Percentiles rank a stretch among this genome's conserved stretches.
These are phyloP conservation scores for Tricladium varicosporioides DNA, from an alignment of 2,329 filamentous ascomycete genomes.

Conservation along the genomic window DNA sequence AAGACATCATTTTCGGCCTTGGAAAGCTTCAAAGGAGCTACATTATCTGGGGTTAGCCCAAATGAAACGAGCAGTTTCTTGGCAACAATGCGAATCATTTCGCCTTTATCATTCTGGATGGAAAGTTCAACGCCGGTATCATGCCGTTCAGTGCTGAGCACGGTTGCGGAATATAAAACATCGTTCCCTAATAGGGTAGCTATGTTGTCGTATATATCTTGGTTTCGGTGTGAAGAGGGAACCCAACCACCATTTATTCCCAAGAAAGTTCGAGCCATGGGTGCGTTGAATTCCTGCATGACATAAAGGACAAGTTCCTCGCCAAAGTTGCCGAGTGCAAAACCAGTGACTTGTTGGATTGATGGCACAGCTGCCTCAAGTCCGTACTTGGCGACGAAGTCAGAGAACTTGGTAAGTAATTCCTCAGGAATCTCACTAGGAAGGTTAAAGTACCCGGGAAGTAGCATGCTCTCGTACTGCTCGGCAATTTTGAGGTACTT, in stretches of 20 bases:
- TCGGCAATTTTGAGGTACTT: constrained; percentile 10
- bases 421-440: constrained; percentile 16
- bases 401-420: constrained; percentile 14
- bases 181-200: constrained; percentile 6
- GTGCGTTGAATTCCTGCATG: constrained; percentile 10
- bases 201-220: constrained; percentile 12
- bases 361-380: constrained; percentile 4
- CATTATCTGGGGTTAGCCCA: constrained; percentile 10
- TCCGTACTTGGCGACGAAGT: constrained; percentile 17
- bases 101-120: constrained; percentile 3
- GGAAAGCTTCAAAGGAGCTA: constrained; percentile 1
- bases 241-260: constrained; percentile 7
- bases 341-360: constrained; percentile 6
- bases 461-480: constrained; percentile 12
- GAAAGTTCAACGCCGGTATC: constrained; percentile 9
- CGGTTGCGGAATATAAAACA: constrained; percentile 10
- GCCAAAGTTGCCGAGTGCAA: neutral
- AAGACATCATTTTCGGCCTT: constrained; percentile 12
- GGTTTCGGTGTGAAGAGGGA: constrained; percentile 10
- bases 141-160: constrained; percentile 11
- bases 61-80: constrained; percentile 14
- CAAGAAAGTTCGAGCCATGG: constrained; percentile 6
- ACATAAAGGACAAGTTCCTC: constrained; percentile 6
- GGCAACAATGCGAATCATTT: constrained; percentile 7
- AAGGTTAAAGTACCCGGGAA: constrained; percentile 14